Conservation (phyloP, 1,139 yeast genomes). For the Suhomyces bolitotheri region DNA sequence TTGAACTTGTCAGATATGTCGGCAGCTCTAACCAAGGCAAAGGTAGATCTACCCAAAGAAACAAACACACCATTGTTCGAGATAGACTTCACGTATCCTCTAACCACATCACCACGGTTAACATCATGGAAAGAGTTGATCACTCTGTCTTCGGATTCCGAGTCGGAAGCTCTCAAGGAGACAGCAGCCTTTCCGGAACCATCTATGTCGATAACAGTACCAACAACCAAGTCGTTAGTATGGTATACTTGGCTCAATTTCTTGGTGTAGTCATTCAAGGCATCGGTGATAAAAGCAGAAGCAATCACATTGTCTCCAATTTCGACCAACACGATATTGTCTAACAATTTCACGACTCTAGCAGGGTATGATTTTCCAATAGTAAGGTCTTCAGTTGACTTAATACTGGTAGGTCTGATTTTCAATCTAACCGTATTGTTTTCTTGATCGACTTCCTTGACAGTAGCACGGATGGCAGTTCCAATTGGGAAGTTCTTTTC, state of each 20-base stretch:
- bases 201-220: slow-evolving; percentile 61
- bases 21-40: slow-evolving; percentile 78
- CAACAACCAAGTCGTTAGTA: slow-evolving; percentile 59
- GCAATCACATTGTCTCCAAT: slow-evolving; percentile 64
- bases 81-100: slow-evolving; percentile 76
- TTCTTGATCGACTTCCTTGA: slow-evolving; percentile 54
- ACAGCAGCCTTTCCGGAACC: slow-evolving; percentile 61
- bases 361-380: slow-evolving; percentile 67
- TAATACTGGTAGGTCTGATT: slow-evolving; percentile 47
- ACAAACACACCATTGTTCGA: slow-evolving; percentile 80
- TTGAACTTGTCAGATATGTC: slow-evolving; percentile 80
- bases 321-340: slow-evolving; percentile 64
- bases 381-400: slow-evolving; percentile 50
- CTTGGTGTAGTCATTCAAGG: slow-evolving; percentile 66
- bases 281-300: slow-evolving; percentile 73
- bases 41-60: slow-evolving; percentile 67
- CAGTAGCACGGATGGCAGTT: slow-evolving; percentile 61
- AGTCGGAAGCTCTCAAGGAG: slow-evolving; percentile 55
- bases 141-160: slow-evolving; percentile 43
- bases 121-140: slow-evolving; percentile 57
- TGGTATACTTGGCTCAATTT: slow-evolving; percentile 54
- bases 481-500: slow-evolving; percentile 68
- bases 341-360: slow-evolving; percentile 61
- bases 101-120: slow-evolving; percentile 66
- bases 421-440: slow-evolving; percentile 53